Conservation (phyloP, 2,329 filamentous ascomycete genomes). For the Calonectria leucothoes region DNA sequence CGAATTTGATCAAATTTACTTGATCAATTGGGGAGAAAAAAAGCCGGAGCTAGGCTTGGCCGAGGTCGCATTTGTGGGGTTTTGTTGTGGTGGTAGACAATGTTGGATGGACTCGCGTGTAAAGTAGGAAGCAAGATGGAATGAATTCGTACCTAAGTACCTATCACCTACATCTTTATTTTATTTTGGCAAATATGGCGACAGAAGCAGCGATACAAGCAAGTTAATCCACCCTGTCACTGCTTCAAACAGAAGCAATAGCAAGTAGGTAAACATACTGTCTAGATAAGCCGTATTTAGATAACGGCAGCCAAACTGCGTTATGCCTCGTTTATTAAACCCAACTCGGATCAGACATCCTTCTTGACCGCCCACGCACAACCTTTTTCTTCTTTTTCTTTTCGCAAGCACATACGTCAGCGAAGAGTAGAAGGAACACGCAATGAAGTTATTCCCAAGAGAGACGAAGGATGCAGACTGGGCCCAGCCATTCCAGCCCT, state of each 20-base stretch:
- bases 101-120: background rate
- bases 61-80: background rate
- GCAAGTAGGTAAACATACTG: too few species aligned
- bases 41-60: constrained; percentile 12
- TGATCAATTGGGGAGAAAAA: constrained; percentile 23
- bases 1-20: constrained; percentile 11
- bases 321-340: background rate
- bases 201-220: too few species aligned
- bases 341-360: background rate
- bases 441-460: background rate
- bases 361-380: background rate
- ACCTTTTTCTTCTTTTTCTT: too few species aligned
- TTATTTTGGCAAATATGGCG: too few species aligned
- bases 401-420: background rate
- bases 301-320: background rate
- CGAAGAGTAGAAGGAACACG: background rate
- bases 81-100: background rate
- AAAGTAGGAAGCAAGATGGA: too few species aligned
- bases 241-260: too few species aligned
- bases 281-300: background rate
- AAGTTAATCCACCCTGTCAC: too few species aligned
- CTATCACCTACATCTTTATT: too few species aligned
- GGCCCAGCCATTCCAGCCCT: background rate
- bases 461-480: background rate
- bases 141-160: too few species aligned